Evolutionary conservation across 73 alveolate species (phyloP).

Genomic region (Stentor roeselii): DNA sequence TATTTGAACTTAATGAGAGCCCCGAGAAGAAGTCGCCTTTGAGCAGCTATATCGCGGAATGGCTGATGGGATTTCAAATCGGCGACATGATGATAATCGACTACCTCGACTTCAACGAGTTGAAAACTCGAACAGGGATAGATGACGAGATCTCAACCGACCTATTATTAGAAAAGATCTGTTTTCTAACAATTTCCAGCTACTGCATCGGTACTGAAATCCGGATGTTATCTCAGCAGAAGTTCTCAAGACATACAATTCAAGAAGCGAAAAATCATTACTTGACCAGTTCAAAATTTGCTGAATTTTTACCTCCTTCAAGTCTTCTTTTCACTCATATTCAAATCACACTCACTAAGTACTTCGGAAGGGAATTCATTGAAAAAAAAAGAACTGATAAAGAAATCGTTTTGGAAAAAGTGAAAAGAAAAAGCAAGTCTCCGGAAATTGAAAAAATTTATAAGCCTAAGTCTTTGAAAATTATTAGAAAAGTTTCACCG

Average conservation of each 20-base stretch:
- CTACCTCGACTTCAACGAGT: neutral
- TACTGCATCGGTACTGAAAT: slow-evolving; percentile 18
- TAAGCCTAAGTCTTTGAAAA: neutral
- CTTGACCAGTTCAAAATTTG: neutral
- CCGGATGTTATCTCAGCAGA: neutral
- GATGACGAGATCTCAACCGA: neutral
- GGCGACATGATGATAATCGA: slow-evolving; percentile 22
- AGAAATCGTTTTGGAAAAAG: neutral
- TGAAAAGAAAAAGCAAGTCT: neutral
- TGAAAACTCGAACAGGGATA: neutral
- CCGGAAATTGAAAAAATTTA: slow-evolving; percentile 3
- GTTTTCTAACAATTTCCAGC: neutral
- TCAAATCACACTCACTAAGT: neutral
- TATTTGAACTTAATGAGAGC: neutral
- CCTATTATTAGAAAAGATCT: neutral
- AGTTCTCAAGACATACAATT: neutral
- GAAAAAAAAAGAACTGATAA: neutral
- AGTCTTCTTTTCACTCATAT: neutral
- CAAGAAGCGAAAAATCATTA: neutral
- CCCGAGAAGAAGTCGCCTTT: neutral
- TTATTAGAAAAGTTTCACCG: neutral
- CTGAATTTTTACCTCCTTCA: neutral
- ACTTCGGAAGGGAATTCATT: neutral
- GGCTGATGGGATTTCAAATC: slow-evolving; percentile 5
- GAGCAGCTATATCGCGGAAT: neutral